Conservation (phyloP, 192 early-diverging fungal genomes). For the Chytriomyces sp. region DNA sequence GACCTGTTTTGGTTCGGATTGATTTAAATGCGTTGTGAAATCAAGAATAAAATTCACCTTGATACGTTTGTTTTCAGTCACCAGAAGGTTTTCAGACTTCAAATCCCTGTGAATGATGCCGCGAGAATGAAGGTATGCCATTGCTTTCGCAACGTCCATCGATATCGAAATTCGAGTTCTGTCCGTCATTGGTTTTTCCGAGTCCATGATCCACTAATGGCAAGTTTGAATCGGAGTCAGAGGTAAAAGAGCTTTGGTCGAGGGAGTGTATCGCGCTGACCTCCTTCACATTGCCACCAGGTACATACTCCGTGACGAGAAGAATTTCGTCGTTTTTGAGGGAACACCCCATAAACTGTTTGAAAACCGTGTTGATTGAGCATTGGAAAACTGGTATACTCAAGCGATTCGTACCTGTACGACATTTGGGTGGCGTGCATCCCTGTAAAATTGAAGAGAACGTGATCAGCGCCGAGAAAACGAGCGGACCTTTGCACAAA, state of each 20-base stretch:
- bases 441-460: conserved; percentile 29
- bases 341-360: conserved; percentile 51
- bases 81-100: conserved; percentile 50
- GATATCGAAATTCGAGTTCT: conserved; percentile 44
- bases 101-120: conserved; percentile 53
- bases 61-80: conserved; percentile 51
- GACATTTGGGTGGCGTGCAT: conserved; percentile 52
- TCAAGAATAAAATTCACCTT: conserved; percentile 33
- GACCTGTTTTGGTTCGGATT: conserved; percentile 35
- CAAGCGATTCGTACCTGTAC: conserved; percentile 35
- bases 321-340: conserved; percentile 44
- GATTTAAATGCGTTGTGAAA: neutral
- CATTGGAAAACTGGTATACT: neutral
- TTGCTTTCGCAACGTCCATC: conserved; percentile 50
- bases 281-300: conserved; percentile 52
- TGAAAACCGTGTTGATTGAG: neutral
- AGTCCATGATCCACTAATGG: conserved; percentile 43
- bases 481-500: neutral
- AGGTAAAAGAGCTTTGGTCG: neutral
- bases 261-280: conserved; percentile 7
- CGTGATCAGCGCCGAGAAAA: neutral
- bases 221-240: neutral
- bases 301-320: conserved; percentile 52
- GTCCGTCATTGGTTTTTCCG: conserved; percentile 27
- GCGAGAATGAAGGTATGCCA: conserved; percentile 52